Evolutionary conservation across 2,329 filamentous ascomycete genomes (phyloP), one percentile per base, ranked within the genome.

Genomic region (Hypoxylon sp.): DNA sequence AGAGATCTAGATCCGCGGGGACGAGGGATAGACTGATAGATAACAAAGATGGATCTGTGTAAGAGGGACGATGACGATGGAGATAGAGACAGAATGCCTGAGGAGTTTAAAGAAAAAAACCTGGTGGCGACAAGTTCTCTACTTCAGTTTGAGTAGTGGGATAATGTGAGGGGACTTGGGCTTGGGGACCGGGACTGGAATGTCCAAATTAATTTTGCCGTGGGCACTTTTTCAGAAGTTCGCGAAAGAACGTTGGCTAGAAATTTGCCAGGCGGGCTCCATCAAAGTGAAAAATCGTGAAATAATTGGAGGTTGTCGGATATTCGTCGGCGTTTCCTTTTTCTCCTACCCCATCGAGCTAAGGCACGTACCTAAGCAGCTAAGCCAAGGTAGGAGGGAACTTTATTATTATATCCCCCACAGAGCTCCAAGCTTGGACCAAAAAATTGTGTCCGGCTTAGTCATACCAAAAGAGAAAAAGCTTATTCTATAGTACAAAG

Each of bases 261-360:
- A 59, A 50, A 59, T 59, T 59, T 31, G 55, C 55, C 55, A 42
- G 54, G 35, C 29, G 44, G 56, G 54, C 58, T 60, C 53, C 54
- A 66, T 65, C 59, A 35, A 65, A 67, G 48, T 63, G 17, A 35
- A 63, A 69, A 67, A 62, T 60, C 53, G 60, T 51, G 24, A 64
- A 57, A 65, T 42, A 63, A 65, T 60, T 66, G 65, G 65, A 63
- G 58, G 61, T 63, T 63, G 19, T 42, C 68, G 68, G 68, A 71
- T 64, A 69, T 66, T 71, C 64, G 50, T 71, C 68, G 68, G 68
- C 14, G 47, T 62, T 70, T 70, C 44, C 13, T 68, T 66, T 63
- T 63, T 55, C 44, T 52, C 54, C 53, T 51, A 35, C n/a, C 39
- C 50, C 46, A 29, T 26, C 24, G 14, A 54, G 39, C 39, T 44